Evolutionary conservation across 2,329 filamentous ascomycete genomes (phyloP), one percentile per base, ranked within the genome.

Genomic region (Ascochyta pisi): DNA sequence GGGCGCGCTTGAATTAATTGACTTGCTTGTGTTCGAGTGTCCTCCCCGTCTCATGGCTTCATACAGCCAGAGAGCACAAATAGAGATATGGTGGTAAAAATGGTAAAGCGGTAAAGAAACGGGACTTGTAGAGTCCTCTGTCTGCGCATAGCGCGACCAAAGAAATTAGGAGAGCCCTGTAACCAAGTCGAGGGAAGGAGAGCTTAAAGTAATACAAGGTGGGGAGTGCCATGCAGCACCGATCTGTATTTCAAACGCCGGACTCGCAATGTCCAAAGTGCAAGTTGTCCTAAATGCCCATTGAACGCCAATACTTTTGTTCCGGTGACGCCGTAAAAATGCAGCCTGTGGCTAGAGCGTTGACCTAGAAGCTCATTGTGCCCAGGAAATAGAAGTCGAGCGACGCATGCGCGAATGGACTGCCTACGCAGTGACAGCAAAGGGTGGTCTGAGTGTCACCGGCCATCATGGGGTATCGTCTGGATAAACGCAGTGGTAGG

Each of bases 251-350:
- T 62, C 62, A 72, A 76, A 77, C 73, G 73, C 75, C 75, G 63
- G 71, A 69, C 68, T 66, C 67, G 63, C 62, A 53, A 66, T 59
- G 53, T 66, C 67, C 68, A 63, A 55, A 50, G 53, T 57, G 52
- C 61, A 61, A 60, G 63, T 61, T 61, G 62, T 64, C 59, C 65
- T 65, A 68, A 31, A 74, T 73, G 71, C 71, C 72, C 62, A 54
- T 66, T 65, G 57, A 74, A 75, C 73, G 71, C 75, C 73, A 68
- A 66, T 72, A 73, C 71, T 73, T 75, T 71, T 66, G 65, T 46
- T 52, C 69, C 73, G 69, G 62, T 71, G 71, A 76, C 75, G 74
- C 75, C 75, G 64, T 75, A 51, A 74, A 19, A 75, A 76, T 77
- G 75, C 74, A 73, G 65, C 65, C 67, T 68, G 63, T 61, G 60